Base-by-base conservation (phyloP, 2,329 filamentous ascomycete species). In the Colletotrichum karsti region DNA sequence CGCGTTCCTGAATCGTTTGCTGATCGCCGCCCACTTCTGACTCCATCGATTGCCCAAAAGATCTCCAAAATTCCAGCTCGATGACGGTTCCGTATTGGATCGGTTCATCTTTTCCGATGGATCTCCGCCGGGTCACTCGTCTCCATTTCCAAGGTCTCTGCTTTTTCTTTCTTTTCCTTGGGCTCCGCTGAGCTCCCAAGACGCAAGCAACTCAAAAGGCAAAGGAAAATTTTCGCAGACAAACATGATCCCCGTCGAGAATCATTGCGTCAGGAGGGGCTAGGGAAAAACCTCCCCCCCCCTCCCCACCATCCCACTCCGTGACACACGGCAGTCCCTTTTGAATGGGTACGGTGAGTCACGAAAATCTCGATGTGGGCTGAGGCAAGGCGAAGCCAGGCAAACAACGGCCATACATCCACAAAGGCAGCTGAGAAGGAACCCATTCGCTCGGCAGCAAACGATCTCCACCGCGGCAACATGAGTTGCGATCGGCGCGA, bases 341-440 rank as follows among this genome's bases (percentile, higher is more conserved):
- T 10, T 20, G 7, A 6, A 59, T 59, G 56, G 56, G 56, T 59
- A 59, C 56, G 56, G 56, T 59, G 56, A 59, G 56, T 59, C 56
- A 50, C 18, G 30, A 37, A n/a, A 37, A 35, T 18, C 50, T 6
- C 2, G 18, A 53, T n/a, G 30, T 12, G 30, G 48, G 10, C 5
- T n/a, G n/a, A n/a, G n/a, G n/a, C n/a, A n/a, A n/a, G n/a, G n/a
- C n/a, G n/a, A n/a, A n/a, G n/a, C n/a, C 1, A 18, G 5, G 18
- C 50, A 35, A 18, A 28, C 33, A 54, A 5, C 18, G 42, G 30
- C 1, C 41, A 2, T 7, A 8, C 20, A 1, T 12, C 6, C 20
- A 24, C 30, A 35, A 35, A 35, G 30, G 30, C 7, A 35, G 30
- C 30, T 12, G 30, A 35, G 12, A 35, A 35, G 30, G 18, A 20